phyloP scores from a whole-genome alignment of 306 rosid species.

The Vicia villosa region DNA sequence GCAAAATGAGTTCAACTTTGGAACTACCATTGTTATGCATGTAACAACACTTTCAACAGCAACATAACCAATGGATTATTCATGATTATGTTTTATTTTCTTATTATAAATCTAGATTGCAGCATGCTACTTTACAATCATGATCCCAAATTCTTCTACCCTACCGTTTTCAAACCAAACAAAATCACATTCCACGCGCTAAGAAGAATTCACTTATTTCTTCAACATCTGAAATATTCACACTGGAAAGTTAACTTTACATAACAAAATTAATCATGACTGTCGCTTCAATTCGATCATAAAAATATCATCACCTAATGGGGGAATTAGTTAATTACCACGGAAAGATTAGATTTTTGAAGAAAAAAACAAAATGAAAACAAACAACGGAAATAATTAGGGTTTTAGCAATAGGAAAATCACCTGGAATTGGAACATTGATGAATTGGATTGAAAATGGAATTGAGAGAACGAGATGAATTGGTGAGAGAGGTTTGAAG shows the following conservation, averaged over 20 bases:
- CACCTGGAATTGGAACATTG: constrained; percentile 56
- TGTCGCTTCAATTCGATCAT: constrained; percentile 22
- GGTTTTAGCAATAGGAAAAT: constrained; percentile 34
- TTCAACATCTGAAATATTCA: constrained; percentile 13
- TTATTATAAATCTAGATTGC: too few relatives aligned
- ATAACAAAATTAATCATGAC: not conserved
- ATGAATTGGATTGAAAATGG: constrained; percentile 41
- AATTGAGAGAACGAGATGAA: not conserved
- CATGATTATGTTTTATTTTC: too few relatives aligned
- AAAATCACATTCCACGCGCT: constrained; percentile 18
- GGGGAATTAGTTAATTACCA: not conserved
- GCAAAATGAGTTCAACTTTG: too few relatives aligned
- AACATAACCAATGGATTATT: constrained; percentile 60
- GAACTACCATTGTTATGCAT: too few relatives aligned
- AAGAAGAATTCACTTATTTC: constrained; percentile 22
- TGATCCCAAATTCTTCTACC: constrained; percentile 39
- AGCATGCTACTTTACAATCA: constrained; percentile 61
- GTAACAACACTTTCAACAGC: too few relatives aligned
- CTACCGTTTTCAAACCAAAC: constrained; percentile 2
- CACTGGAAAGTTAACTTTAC: not conserved
- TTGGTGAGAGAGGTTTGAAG: not conserved
- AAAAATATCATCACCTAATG: constrained; percentile 14
- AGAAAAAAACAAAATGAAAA: not conserved
- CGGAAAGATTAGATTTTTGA: not conserved
- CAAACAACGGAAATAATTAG: constrained; percentile 36